These are phyloP conservation scores for Pezicula radicicola DNA, from an alignment of 2,329 filamentous ascomycete species.

Conservation along the genomic window DNA sequence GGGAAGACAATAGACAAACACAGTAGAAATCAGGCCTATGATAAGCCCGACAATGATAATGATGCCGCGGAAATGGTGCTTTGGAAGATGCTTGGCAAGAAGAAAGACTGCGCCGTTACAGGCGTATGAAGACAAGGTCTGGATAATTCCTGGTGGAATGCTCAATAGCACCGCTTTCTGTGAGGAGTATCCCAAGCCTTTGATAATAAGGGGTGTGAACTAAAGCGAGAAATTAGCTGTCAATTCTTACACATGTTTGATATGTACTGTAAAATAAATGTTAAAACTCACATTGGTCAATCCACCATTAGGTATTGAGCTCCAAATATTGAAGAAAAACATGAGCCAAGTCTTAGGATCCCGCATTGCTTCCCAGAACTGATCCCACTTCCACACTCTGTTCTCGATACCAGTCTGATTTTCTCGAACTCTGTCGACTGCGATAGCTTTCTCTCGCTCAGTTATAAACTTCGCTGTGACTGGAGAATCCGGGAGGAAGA, in stretches of 20 bases:
- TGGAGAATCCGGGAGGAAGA: constrained; percentile 45
- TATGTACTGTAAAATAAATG: background rate
- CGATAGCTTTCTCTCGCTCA: constrained; percentile 36
- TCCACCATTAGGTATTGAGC: background rate
- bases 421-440: constrained; percentile 47
- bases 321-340: background rate
- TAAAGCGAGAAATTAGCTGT: background rate
- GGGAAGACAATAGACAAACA: background rate
- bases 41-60: background rate
- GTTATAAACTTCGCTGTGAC: constrained; percentile 39
- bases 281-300: background rate
- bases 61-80: background rate
- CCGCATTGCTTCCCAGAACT: constrained; percentile 45
- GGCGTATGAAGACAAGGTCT: background rate
- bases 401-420: constrained; percentile 54
- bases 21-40: background rate
- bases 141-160: background rate
- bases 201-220: background rate
- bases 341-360: constrained; percentile 34
- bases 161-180: background rate
- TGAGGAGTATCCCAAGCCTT: background rate
- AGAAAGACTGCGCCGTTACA: background rate
- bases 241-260: no score
- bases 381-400: constrained; percentile 43
- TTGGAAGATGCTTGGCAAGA: background rate